Conservation (phyloP, 78 protist species). For the Planoprotostelium fungivorum region DNA sequence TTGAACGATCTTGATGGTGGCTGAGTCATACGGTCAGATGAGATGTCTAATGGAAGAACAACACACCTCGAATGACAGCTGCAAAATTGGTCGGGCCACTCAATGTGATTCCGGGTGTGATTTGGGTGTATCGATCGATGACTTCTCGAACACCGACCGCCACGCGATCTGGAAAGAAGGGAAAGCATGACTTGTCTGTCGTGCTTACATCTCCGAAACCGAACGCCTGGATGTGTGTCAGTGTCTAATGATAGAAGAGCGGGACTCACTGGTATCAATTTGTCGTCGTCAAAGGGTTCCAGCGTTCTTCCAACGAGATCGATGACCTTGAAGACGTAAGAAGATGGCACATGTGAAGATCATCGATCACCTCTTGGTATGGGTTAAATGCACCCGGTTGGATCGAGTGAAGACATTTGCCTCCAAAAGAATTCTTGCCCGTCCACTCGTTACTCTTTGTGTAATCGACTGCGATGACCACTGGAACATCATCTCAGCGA, state of each 20-base stretch:
- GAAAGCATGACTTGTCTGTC: conserved; percentile 52
- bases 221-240: neutral
- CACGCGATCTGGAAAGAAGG: conserved; percentile 52
- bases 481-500: neutral
- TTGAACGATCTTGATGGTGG: conserved; percentile 34
- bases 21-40: conserved; percentile 8
- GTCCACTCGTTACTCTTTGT: conserved; percentile 78
- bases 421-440: conserved; percentile 54
- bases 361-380: conserved; percentile 32
- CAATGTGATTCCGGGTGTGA: conserved; percentile 59
- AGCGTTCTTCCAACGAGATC: conserved; percentile 64
- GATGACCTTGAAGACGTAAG: conserved; percentile 19
- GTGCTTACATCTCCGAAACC: conserved; percentile 67
- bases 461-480: conserved; percentile 7
- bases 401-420: conserved; percentile 64
- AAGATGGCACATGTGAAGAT: neutral
- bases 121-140: conserved; percentile 48
- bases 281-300: conserved; percentile 71
- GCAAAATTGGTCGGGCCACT: conserved; percentile 83
- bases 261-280: conserved; percentile 35
- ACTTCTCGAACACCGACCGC: conserved; percentile 53
- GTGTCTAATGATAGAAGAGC: neutral
- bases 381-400: conserved; percentile 45
- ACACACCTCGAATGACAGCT: conserved; percentile 15
- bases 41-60: neutral